A percentile compares a stretch with the other conserved stretches of the same genome.
Evolutionary conservation across 2,329 filamentous ascomycete genomes (phyloP).

Genomic region (Pestalotiopsis fici): DNA sequence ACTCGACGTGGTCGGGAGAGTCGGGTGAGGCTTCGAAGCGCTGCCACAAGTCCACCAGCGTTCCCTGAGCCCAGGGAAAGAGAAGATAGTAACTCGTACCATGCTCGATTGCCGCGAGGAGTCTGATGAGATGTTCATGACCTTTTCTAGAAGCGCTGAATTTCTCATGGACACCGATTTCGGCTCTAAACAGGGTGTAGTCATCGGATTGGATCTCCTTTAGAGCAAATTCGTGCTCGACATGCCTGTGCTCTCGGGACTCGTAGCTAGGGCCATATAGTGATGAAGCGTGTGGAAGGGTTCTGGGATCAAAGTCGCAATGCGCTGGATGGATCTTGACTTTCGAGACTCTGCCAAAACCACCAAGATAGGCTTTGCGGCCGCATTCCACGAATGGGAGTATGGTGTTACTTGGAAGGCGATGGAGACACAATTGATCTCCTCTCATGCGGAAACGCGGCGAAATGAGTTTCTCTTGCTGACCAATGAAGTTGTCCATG

Average conservation of each 20-base stretch:
- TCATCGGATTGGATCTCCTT: conserved; percentile 14
- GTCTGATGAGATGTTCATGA: conserved; percentile 14
- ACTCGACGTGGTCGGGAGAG: not conserved
- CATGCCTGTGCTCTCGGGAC: not conserved
- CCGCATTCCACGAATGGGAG: conserved; percentile 2
- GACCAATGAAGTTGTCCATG: not conserved
- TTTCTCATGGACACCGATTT: conserved; percentile 12
- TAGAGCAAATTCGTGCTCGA: conserved; percentile 12
- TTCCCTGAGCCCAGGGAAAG: conserved; percentile 15
- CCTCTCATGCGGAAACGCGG: conserved; percentile 1
- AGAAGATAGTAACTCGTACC: conserved; percentile 13
- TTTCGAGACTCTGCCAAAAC: conserved; percentile 12
- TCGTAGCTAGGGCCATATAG: not conserved
- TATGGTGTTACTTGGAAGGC: not conserved
- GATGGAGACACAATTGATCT: conserved; percentile 1
- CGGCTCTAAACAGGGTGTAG: conserved; percentile 8
- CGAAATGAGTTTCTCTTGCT: not conserved
- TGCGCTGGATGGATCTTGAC: conserved; percentile 16
- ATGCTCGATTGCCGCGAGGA: conserved; percentile 15
- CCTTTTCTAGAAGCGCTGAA: conserved; percentile 10
- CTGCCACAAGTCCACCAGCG: conserved; percentile 16
- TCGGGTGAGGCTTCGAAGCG: not conserved
- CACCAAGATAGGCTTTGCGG: not conserved
- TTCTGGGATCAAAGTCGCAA: conserved; percentile 5
- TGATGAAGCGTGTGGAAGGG: not conserved